Conservation (phyloP, 2,329 filamentous ascomycete genomes). For the Fusarium subtropicale region DNA sequence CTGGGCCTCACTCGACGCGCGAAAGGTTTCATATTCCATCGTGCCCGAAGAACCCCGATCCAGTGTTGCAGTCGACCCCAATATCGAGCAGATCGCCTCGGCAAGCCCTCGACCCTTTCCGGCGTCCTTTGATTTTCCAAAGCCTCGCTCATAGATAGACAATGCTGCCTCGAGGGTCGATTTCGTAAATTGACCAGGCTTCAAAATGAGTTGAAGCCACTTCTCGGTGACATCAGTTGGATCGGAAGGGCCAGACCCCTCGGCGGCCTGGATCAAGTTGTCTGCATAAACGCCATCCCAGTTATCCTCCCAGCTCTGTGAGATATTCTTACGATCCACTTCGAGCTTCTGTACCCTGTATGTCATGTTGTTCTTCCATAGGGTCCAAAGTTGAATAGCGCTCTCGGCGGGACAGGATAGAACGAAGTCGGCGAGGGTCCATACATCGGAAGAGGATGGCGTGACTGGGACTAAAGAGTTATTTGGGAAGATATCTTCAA, state of each 20-base stretch:
- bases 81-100: conserved; percentile 79
- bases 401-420: conserved; percentile 67
- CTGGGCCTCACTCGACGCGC: conserved; percentile 79
- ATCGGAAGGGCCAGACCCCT: conserved; percentile 71
- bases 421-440: conserved; percentile 83
- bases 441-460: conserved; percentile 78
- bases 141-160: conserved; percentile 79
- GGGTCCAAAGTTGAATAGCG: conserved; percentile 74
- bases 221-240: conserved; percentile 79
- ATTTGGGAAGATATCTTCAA: conserved; percentile 78
- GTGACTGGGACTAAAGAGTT: conserved; percentile 71
- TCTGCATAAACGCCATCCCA: conserved; percentile 80
- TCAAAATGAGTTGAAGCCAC: conserved; percentile 87
- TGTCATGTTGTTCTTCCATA: conserved; percentile 87
- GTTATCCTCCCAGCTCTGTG: conserved; percentile 70
- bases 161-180: conserved; percentile 87
- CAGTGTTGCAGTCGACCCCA: conserved; percentile 76
- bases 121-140: conserved; percentile 52
- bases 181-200: conserved; percentile 82
- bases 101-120: conserved; percentile 70
- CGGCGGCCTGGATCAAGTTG: conserved; percentile 64
- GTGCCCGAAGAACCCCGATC: conserved; percentile 70
- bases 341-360: conserved; percentile 80
- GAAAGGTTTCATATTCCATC: conserved; percentile 81
- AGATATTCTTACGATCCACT: conserved; percentile 74